phyloP scores from a whole-genome alignment of 139 green algal genomes.

The Chlamydomonas sp. region DNA sequence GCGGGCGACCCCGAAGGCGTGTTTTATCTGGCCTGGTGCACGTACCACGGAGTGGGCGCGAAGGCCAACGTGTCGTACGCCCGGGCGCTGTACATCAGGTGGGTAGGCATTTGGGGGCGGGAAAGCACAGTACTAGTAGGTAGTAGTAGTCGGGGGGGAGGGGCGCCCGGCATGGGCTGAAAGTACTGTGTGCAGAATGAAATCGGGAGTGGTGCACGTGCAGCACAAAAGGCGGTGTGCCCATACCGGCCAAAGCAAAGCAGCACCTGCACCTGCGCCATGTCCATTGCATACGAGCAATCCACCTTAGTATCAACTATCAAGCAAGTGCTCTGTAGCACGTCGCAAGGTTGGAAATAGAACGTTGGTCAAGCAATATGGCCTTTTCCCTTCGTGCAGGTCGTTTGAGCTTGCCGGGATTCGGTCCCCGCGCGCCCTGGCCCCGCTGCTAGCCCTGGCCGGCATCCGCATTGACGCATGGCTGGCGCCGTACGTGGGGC shows the following conservation, averaged over 20 bases:
- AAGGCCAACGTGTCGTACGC: slow-evolving; percentile 23
- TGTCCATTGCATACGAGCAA: too few species aligned
- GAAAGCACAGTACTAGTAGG: background rate
- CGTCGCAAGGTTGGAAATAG: background rate
- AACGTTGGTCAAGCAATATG: background rate
- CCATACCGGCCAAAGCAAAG: too few species aligned
- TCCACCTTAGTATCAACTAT: too few species aligned
- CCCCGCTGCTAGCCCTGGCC: slow-evolving; percentile 28
- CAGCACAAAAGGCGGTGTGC: too few species aligned
- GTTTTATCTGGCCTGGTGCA: slow-evolving; percentile 46
- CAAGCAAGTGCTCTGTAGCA: background rate
- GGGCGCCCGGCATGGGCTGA: background rate
- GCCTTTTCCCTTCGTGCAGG: background rate
- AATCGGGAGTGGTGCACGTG: background rate
- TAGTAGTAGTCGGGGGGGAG: background rate
- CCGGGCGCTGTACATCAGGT: slow-evolving; percentile 27
- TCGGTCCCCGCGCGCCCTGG: background rate
- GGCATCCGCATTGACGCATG: slow-evolving; percentile 33
- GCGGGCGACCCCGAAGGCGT: slow-evolving; percentile 27
- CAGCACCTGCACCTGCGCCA: too few species aligned
- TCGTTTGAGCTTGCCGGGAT: slow-evolving; percentile 16
- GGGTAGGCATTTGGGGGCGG: background rate
- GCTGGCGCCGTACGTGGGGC: slow-evolving; percentile 5
- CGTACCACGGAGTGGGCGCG: slow-evolving; percentile 40
- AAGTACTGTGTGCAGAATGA: background rate